phyloP scores from a whole-genome alignment of 129 eudicot genomes.

The Logfia minima region DNA sequence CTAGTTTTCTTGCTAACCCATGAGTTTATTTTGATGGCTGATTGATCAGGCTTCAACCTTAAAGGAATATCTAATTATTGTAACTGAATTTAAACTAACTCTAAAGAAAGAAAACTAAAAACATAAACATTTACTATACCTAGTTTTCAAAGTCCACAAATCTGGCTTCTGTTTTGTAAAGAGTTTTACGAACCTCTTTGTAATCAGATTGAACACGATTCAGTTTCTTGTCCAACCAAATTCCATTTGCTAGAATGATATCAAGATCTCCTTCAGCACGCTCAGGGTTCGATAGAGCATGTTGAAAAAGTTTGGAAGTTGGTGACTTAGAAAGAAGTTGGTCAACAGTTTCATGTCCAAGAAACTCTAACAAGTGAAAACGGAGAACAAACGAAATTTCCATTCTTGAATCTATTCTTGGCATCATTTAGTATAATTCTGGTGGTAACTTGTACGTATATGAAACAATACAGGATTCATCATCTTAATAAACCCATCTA shows the following conservation, averaged over 20 bases:
- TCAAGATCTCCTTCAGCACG: not conserved
- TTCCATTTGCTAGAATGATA: not conserved
- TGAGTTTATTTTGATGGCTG: not conserved
- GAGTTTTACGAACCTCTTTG: not conserved
- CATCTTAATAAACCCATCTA: no score
- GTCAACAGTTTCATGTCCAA: conserved; percentile 2
- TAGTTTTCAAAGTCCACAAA: not conserved
- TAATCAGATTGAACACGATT: not conserved
- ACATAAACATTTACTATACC: not conserved
- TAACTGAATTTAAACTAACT: not conserved
- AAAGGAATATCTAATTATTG: not conserved
- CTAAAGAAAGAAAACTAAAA: not conserved
- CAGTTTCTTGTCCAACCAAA: not conserved
- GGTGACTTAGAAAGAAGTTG: not conserved
- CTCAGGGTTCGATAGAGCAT: not conserved
- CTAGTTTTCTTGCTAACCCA: not conserved
- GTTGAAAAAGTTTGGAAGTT: not conserved
- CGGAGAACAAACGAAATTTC: not conserved
- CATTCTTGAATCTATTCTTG: not conserved
- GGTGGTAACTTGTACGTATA: not conserved
- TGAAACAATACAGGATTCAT: not conserved
- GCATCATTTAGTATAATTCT: not conserved
- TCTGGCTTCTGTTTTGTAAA: not conserved
- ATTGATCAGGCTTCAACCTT: not conserved
- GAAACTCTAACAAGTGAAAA: no score